phyloP scores from a whole-genome alignment of 179 eudicot genomes.

The Vitellaria paradoxa region DNA sequence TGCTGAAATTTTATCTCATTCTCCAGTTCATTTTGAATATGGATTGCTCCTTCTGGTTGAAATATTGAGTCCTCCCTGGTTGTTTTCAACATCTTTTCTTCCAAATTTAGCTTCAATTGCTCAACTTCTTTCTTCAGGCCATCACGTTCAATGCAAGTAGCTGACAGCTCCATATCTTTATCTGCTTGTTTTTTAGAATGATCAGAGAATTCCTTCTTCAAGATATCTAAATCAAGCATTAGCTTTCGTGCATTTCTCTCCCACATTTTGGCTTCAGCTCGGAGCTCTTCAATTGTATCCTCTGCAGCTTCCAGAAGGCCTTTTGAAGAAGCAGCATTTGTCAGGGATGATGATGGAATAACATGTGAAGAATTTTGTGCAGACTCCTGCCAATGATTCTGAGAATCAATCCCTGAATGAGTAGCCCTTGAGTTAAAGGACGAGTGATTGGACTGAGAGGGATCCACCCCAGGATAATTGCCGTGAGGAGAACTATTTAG shows the following conservation, averaged over 20 bases:
- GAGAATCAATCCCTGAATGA: conserved; percentile 30
- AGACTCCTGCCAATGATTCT: conserved; percentile 27
- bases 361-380: conserved; percentile 33
- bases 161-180: conserved; percentile 67
- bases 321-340: conserved; percentile 50
- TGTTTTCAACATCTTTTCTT: conserved; percentile 34
- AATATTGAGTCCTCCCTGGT: conserved; percentile 31
- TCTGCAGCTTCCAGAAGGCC: conserved; percentile 74
- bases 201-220: conserved; percentile 51
- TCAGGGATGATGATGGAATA: conserved; percentile 32
- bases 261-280: conserved; percentile 78
- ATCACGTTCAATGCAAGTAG: conserved; percentile 47
- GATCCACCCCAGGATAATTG: conserved; percentile 28
- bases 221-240: conserved; percentile 51
- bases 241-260: conserved; percentile 76
- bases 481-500: conserved; percentile 30
- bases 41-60: conserved; percentile 38
- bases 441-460: conserved; percentile 39
- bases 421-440: conserved; percentile 35
- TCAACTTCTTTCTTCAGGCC: conserved; percentile 59
- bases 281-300: conserved; percentile 64
- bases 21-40: conserved; percentile 58
- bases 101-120: conserved; percentile 42
- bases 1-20: conserved; percentile 61
- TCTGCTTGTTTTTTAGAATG: conserved; percentile 56